These are phyloP conservation scores for Epichloe amarillans DNA, from an alignment of 2,329 filamentous ascomycete species.

Conservation along the genomic window DNA sequence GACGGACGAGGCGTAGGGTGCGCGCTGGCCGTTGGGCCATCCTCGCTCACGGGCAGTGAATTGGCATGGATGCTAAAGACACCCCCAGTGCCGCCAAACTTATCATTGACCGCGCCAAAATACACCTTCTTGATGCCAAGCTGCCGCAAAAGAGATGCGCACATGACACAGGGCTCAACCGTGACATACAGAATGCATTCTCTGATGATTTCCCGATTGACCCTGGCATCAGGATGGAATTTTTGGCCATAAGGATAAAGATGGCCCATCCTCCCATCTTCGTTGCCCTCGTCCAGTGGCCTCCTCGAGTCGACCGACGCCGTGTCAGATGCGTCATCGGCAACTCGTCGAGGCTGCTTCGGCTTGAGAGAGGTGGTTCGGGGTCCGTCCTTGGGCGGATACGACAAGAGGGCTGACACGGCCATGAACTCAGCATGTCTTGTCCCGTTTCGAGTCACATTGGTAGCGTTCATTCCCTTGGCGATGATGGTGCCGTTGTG, in stretches of 20 bases:
- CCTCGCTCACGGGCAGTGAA: slow-evolving; percentile 27
- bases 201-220: slow-evolving; percentile 54
- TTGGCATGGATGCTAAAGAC: slow-evolving; percentile 74
- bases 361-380: slow-evolving; percentile 21
- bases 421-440: slow-evolving; percentile 94
- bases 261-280: slow-evolving; percentile 41
- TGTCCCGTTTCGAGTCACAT: slow-evolving; percentile 79
- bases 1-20: slow-evolving; percentile 23
- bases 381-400: slow-evolving; percentile 18
- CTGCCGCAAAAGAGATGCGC: slow-evolving; percentile 88
- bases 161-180: slow-evolving; percentile 98
- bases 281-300: slow-evolving; percentile 30
- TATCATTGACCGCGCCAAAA: slow-evolving; percentile 91
- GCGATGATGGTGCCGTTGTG: slow-evolving; percentile 68
- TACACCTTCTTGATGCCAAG: slow-evolving; percentile 80
- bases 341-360: slow-evolving; percentile 14
- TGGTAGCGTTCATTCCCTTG: slow-evolving; percentile 93
- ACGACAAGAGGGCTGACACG: slow-evolving; percentile 44
- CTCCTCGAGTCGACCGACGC: slow-evolving; percentile 11
- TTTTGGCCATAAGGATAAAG: slow-evolving; percentile 51
- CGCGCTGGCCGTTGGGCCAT: slow-evolving; percentile 27
- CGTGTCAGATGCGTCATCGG: slow-evolving; percentile 12
- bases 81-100: slow-evolving; percentile 95
- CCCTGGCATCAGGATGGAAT: slow-evolving; percentile 37
- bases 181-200: slow-evolving; percentile 83